A percentile compares a stretch with the other conserved stretches of the same genome.
Conservation (phyloP, 1,284 basidiomycete species). For the Ustilago tritici region DNA sequence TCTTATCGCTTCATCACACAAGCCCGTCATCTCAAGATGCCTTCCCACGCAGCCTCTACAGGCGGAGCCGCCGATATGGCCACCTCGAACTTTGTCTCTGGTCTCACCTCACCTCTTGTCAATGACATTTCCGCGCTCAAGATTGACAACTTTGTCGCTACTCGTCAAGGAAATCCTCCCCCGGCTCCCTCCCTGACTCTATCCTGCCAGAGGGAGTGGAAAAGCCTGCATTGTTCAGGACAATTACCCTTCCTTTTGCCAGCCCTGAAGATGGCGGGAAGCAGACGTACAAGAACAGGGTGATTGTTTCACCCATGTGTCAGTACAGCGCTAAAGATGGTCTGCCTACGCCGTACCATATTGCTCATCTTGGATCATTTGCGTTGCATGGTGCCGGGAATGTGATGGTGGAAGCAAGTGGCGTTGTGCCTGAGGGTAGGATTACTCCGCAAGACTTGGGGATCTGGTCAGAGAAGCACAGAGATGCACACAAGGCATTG, state of each 20-base stretch:
- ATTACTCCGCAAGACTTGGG: slow-evolving; percentile 79
- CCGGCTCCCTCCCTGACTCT: slow-evolving; percentile 57
- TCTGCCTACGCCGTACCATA: slow-evolving; percentile 63
- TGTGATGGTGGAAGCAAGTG: slow-evolving; percentile 64
- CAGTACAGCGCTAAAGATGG: slow-evolving; percentile 64
- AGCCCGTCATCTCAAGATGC: slow-evolving; percentile 6
- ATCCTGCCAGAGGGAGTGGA: slow-evolving; percentile 48
- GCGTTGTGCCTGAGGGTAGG: slow-evolving; percentile 80
- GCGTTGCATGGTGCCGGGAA: slow-evolving; percentile 66
- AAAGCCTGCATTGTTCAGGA: slow-evolving; percentile 58
- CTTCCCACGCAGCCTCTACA: slow-evolving; percentile 15
- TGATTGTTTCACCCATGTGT: slow-evolving; percentile 64
- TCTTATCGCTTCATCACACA: not conserved
- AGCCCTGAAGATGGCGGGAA: slow-evolving; percentile 11
- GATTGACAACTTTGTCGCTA: slow-evolving; percentile 44
- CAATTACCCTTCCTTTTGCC: slow-evolving; percentile 48
- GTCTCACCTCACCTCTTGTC: slow-evolving; percentile 34
- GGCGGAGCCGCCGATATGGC: slow-evolving; percentile 28
- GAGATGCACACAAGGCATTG: slow-evolving; percentile 77
- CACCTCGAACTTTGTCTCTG: slow-evolving; percentile 43
- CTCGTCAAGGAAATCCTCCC: slow-evolving; percentile 48
- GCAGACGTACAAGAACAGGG: slow-evolving; percentile 63
- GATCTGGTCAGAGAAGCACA: slow-evolving; percentile 82
- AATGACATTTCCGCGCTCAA: slow-evolving; percentile 40
- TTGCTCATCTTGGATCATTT: slow-evolving; percentile 65